phyloP scores from a whole-genome alignment of 805 yeast genomes.

The Kazachstania kunashirensis region DNA sequence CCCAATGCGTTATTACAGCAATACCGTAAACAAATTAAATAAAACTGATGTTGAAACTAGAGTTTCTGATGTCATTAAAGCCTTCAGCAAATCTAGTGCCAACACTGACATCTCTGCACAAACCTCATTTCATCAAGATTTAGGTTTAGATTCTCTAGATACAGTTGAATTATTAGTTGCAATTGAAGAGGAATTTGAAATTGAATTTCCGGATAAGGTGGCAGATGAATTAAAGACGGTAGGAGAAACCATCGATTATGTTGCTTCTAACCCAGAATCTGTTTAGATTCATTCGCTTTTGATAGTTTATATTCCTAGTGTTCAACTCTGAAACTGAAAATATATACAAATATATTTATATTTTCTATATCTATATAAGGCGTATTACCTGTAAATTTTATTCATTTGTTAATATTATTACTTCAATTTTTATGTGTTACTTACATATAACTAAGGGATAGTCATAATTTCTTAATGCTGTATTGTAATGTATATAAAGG shows the following conservation, averaged over 20 bases:
- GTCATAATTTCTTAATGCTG: constrained; percentile 7
- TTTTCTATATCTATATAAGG: no score
- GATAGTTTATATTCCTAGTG: no score
- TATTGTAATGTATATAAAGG: constrained; percentile 24
- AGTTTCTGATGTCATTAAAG: constrained; percentile 66
- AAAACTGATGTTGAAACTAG: constrained; percentile 75
- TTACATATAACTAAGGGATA: no score
- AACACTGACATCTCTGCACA: constrained; percentile 32
- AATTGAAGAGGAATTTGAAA: constrained; percentile 84
- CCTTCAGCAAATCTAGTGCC: constrained; percentile 51
- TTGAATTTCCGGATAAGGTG: constrained; percentile 79
- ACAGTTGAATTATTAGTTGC: constrained; percentile 94
- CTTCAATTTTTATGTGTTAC: no score
- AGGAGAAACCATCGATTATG: constrained; percentile 85
- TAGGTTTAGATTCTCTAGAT: constrained; percentile 75
- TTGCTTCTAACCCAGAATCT: constrained; percentile 53
- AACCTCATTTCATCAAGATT: constrained; percentile 44
- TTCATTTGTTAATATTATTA: no score
- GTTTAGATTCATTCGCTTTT: no score
- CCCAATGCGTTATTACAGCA: constrained; percentile 39
- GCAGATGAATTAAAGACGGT: constrained; percentile 92
- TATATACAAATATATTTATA: no score
- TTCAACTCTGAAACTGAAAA: no score
- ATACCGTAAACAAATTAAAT: constrained; percentile 40
- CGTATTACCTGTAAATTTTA: no score